Evolutionary conservation across 805 yeast species (phyloP), one percentile per base, ranked within the genome.

Genomic region (Yamadazyma philogaea): DNA sequence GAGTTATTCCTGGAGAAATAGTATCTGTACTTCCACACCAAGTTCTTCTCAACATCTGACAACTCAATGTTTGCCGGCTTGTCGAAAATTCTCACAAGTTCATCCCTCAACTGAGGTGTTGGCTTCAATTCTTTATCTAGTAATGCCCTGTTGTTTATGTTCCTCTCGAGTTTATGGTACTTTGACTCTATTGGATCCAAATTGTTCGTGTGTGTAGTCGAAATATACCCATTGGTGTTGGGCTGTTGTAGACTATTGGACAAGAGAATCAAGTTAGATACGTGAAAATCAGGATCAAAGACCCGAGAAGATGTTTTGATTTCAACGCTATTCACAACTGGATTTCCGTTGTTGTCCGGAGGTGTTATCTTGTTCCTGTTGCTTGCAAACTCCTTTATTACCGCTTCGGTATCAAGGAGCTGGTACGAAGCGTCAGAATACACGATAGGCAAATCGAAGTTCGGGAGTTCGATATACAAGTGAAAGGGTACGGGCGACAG

Each of bases 21-120:
- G 63, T 86, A 93, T 41, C 98, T 67, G 62, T 84, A 91, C 60
- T 85, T 87, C 97, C 98, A 91, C 7, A 91, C 74, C 55, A 88
- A 63, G 49, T 88, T 87, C 66, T 85, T 87, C 51, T 91, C 96
- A 56, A 83, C 81, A 39, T 85, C 90, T 5, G 83, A 76, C 36
- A 93, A 68, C 51, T 81, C 85, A 40, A 86, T 86, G 34, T 87
- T 91, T 3, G 96, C 89, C 2, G 96, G 90, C 55, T 82, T 87
- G 18, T 71, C 70, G 40, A 91, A 68, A 4, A 90, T 87, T 34
- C 68, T 72, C 44, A 78, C 72, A 41, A 91, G 72, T 50, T 86
- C 85, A 47, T 83, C 88, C 52, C 96, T 72, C 27, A 83, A 72
- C 53, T 81, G 84, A 3, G 96, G 84, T 15, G 91, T 84, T 1